Percentiles rank a stretch among this genome's conserved stretches.
Evolutionary conservation across 257 asterid genomes (phyloP).

Genomic region (Handroanthus guayacan): DNA sequence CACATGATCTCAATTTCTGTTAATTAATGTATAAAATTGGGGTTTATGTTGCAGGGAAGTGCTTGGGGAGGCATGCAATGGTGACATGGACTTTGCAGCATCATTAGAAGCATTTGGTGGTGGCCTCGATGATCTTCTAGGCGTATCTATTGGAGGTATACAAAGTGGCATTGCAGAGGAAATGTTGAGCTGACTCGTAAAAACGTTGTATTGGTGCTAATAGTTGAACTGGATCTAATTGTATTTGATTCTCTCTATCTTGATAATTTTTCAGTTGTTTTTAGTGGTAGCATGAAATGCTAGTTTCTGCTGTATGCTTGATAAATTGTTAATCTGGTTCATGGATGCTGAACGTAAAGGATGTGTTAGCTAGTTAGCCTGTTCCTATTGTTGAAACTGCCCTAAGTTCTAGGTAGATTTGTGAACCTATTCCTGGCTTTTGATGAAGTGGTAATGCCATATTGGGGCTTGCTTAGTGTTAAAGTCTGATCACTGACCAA

Average conservation of each 20-base stretch:
- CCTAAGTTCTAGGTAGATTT: slow-evolving; percentile 16
- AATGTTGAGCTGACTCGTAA: background rate
- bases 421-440: slow-evolving; percentile 4
- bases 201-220: background rate
- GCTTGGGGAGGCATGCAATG: slow-evolving; percentile 80
- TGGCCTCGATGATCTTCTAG: slow-evolving; percentile 90
- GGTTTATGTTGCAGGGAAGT: slow-evolving; percentile 61
- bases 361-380: background rate
- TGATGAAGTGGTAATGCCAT: slow-evolving; percentile 8
- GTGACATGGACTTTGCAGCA: slow-evolving; percentile 82
- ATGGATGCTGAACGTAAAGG: slow-evolving; percentile 24
- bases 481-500: slow-evolving; percentile 1
- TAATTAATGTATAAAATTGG: slow-evolving; percentile 16
- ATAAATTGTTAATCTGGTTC: slow-evolving; percentile 8
- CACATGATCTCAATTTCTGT: background rate
- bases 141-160: slow-evolving; percentile 91
- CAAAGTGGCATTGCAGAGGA: slow-evolving; percentile 27
- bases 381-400: background rate
- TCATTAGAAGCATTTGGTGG: slow-evolving; percentile 94
- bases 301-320: slow-evolving; percentile 19
- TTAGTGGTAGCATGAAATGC: background rate
- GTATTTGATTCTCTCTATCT: slow-evolving; percentile 7
- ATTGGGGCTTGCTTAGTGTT: slow-evolving; percentile 20
- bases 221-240: slow-evolving; percentile 16
- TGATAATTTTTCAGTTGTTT: background rate